Base-by-base conservation (phyloP, 495 filamentous ascomycete species). In the Friedmanniomyces endolithicus region DNA sequence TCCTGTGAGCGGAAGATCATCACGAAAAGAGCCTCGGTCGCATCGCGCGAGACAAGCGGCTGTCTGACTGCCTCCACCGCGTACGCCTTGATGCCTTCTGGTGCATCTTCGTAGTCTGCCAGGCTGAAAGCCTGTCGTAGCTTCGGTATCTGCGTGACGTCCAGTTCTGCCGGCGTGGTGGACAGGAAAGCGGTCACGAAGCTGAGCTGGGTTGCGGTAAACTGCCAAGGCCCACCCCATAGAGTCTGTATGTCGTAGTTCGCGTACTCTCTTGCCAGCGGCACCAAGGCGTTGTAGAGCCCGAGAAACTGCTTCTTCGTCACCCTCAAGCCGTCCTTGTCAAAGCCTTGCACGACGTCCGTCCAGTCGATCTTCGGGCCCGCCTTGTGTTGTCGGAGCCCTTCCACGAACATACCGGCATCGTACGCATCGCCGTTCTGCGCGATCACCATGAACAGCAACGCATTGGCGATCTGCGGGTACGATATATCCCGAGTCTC, bases 161-260 rank as follows among this genome's bases (percentile, higher is more conserved):
- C 89, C 11, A 94, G 73, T 48, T 88, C 78, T 11, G 87, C 81
- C 2, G 82, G 76, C 46, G 72, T 73, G 45, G 85, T 71, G 1
- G 81, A 82, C 0, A 86, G 72, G 64, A 86, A 96, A 8, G 88
- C 87, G 54, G 81, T 83, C 37, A 96, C 73, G 64, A 99, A 94
- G 14, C 87, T 92, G 50, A 97, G 76, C 55, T 96, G 94, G 0
- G 94, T 86, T 44, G 88, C 79, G 19, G 81, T 78, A 50, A 94
- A 76, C 46, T 86, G 78, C 92, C 94, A 97, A 44, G 81, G 75
- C 33, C 89, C 90, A 55, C 89, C 88, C 92, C 90, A 97, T 23
- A 99, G 75, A 35, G 75, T 78, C 67, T 94, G 85, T 44, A 95
- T 79, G 67, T 94, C 82, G 64, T 85, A 75, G 51, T 65, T 75